Evolutionary conservation across 805 yeast species (phyloP), one percentile per base, ranked within the genome.

Genomic region (Starmerella vitae): DNA sequence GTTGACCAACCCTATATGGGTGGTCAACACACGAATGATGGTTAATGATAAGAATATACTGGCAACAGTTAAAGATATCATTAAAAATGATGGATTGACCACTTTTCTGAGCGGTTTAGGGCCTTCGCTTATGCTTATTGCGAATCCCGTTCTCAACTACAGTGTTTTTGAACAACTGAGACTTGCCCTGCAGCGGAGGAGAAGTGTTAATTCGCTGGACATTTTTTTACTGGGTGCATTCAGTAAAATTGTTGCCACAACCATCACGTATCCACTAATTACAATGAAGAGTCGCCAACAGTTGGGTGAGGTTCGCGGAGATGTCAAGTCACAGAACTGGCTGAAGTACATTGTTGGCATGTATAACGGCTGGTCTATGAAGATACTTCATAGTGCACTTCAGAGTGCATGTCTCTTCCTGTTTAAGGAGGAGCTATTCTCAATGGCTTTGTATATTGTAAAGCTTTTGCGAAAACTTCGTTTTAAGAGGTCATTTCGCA

Each of bases 1-100:
- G 17, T 68, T 76, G 9, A 76, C 94, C 10, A 85, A 85, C 58
- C 96, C 96, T 9, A 82, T 88, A 49, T 85, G 96, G 96, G 93
- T 85, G 32, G 91, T 93, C 33, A 85, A 85, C 57, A 85, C 96
- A 3, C 70, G 94, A 54, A 74, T 78, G 71, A 81, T 93, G 50
- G 84, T 86, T 15, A 48, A 51, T 13, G 56, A 57, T 27, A 62
- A 63, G 33, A 56, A 70, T 24, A 74, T 86, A 1, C 48, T 80
- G 30, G 61, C 61, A 36, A 71, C 81, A 6, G 63, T 85, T 34
- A 39, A 68, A 35, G 72, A 78, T 18, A 79, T 86, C 37, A 61
- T 75, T 42, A 67, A 71, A 49, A 70, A 68, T 28, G 94, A 82
- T 49, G 95, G 96, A 3, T 54, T 76, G 34, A 56, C 55, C 30